phyloP scores from a whole-genome alignment of 2,329 filamentous ascomycete genomes.

The Colletotrichum salicis region DNA sequence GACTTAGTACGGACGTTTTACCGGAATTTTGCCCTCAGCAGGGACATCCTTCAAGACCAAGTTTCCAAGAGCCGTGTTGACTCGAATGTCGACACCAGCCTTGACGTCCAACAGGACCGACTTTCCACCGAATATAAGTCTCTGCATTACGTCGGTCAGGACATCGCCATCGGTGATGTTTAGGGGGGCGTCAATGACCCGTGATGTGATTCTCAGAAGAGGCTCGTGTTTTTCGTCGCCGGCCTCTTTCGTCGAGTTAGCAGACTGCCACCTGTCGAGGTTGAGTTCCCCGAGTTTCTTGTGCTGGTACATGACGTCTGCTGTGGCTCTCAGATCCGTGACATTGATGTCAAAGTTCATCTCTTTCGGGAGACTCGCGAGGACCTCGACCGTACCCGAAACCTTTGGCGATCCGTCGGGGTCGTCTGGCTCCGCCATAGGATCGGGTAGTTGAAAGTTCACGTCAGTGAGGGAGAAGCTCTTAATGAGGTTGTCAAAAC shows the following conservation, averaged over 20 bases:
- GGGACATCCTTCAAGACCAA: constrained; percentile 87
- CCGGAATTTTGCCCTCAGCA: constrained; percentile 83
- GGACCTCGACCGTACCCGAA: constrained; percentile 83
- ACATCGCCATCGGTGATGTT: constrained; percentile 83
- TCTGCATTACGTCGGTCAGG: constrained; percentile 83
- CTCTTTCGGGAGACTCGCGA: constrained; percentile 82
- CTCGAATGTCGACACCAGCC: constrained; percentile 83
- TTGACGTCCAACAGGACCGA: constrained; percentile 78
- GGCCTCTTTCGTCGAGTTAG: constrained; percentile 79
- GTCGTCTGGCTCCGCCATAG: constrained; percentile 78
- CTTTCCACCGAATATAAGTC: constrained; percentile 78
- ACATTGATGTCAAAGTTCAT: constrained; percentile 89
- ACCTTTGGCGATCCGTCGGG: constrained; percentile 80
- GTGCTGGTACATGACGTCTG: constrained; percentile 82
- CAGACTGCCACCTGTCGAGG: constrained; percentile 82
- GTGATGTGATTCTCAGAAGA: constrained; percentile 78
- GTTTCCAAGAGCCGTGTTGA: constrained; percentile 83
- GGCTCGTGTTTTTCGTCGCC: constrained; percentile 67
- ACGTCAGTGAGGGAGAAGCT: constrained; percentile 90
- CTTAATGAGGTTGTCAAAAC: constrained; percentile 83
- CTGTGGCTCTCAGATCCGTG: constrained; percentile 77
- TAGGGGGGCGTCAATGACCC: constrained; percentile 81
- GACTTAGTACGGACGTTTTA: constrained; percentile 88
- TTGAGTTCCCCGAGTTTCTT: constrained; percentile 85
- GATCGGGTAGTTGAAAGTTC: constrained; percentile 85